Evolutionary conservation across 768 basidiomycete species (phyloP), one percentile per base, ranked within the genome.

Genomic region (Panaeolus papilionaceus): DNA sequence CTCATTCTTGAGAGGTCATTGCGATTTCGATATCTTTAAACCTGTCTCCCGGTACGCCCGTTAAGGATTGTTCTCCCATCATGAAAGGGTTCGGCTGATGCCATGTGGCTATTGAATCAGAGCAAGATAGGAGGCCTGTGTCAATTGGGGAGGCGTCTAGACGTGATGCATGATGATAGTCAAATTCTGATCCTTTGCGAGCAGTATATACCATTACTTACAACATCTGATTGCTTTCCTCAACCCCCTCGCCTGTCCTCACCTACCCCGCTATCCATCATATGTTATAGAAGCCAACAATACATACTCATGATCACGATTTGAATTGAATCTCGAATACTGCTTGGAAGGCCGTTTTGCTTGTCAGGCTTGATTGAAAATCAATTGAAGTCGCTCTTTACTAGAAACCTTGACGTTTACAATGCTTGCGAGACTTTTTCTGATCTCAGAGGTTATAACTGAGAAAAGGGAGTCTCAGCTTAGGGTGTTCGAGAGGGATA

Each of bases 101-200:
- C 45, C 45, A 47, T 47, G 45, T 47, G 45, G 45, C 18, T 47
- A 18, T 47, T 47, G 45, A 16, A 47, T 47, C n/a, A 47, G 45
- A 47, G 39, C 18, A 14, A 16, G 45, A 47, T 47, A 11, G n/a
- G 45, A 47, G 39, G 39, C 14, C 39, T 8, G 5, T 40, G 16
- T 47, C 45, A 47, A 8, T n/a, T 10, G 23, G 3, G 16, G 18
- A 18, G 10, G 26, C 4, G 7, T 51, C 6, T 23, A 9, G 23
- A 51, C 47, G 12, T 51, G 47, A 51, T 51, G 47, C 47, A 51
- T 51, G 47, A 51, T 51, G 23, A 23, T 23, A 23, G 23, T 23
- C 23, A 23, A 23, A 23, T 23, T 23, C 23, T 23, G 23, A 23
- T 51, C 45, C 18, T 47, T 51, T 7, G 23, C 11, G 47, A 51